Percentiles rank a stretch among this genome's conserved stretches.
Conservation (phyloP, 768 basidiomycete genomes). For the Amanita pallidorosea region DNA sequence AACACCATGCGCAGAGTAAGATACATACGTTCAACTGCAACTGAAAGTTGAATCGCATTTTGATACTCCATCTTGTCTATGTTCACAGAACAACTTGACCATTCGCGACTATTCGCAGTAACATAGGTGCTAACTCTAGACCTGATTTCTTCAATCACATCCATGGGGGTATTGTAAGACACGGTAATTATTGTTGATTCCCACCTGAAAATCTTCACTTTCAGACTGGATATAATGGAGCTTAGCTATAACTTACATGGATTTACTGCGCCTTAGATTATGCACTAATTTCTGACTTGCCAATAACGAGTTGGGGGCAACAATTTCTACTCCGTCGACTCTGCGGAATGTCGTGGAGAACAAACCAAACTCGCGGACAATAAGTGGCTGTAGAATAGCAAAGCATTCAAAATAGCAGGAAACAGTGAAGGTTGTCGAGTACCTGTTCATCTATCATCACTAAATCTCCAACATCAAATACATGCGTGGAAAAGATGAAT, state of each 20-base stretch:
- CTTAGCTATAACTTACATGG: slow-evolving; percentile 39
- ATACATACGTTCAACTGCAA: slow-evolving; percentile 62
- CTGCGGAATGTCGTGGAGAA: slow-evolving; percentile 72
- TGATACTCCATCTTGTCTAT: slow-evolving; percentile 78
- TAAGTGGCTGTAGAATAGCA: slow-evolving; percentile 20
- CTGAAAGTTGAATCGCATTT: slow-evolving; percentile 54
- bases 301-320: slow-evolving; percentile 68
- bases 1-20: neutral
- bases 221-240: neutral
- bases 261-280: slow-evolving; percentile 64
- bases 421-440: slow-evolving; percentile 5
- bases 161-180: slow-evolving; percentile 60
- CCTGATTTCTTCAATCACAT: slow-evolving; percentile 57
- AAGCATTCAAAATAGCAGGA: neutral
- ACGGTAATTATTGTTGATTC: slow-evolving; percentile 60
- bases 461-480: slow-evolving; percentile 77
- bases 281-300: slow-evolving; percentile 66
- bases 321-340: slow-evolving; percentile 74
- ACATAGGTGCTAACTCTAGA: slow-evolving; percentile 51
- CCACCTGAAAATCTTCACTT: slow-evolving; percentile 27
- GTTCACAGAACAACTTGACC: slow-evolving; percentile 52
- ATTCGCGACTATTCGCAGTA: slow-evolving; percentile 56
- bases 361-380: slow-evolving; percentile 69
- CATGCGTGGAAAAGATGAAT: slow-evolving; percentile 79
- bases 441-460: slow-evolving; percentile 74